Conservation (phyloP, 148 eudicot genomes). For the Vaccinium corymbosum region DNA sequence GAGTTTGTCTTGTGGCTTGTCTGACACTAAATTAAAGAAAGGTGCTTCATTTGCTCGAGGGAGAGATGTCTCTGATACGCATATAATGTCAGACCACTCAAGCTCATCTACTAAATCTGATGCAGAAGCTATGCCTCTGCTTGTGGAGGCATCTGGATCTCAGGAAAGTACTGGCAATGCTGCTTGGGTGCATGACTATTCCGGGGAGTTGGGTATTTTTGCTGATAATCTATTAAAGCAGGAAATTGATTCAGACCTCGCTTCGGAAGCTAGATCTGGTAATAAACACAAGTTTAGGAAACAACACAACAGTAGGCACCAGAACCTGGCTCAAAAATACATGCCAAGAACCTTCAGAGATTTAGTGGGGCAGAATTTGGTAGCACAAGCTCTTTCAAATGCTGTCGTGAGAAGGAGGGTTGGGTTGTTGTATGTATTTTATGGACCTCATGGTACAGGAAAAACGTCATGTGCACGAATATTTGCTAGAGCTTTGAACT, state of each 20-base stretch:
- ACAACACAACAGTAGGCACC: slow-evolving; percentile 51
- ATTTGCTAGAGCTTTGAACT: slow-evolving; percentile 88
- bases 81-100: slow-evolving; percentile 47
- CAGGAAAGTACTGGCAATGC: slow-evolving; percentile 60
- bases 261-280: slow-evolving; percentile 68
- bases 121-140: slow-evolving; percentile 67
- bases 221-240: slow-evolving; percentile 74
- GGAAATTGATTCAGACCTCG: slow-evolving; percentile 71
- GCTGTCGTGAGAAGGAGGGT: slow-evolving; percentile 72
- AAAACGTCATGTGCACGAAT: slow-evolving; percentile 88
- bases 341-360: slow-evolving; percentile 89
- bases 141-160: slow-evolving; percentile 69
- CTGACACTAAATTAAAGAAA: slow-evolving; percentile 67
- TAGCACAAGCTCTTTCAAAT: slow-evolving; percentile 84
- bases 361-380: slow-evolving; percentile 89
- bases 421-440: slow-evolving; percentile 73
- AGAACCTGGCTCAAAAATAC: slow-evolving; percentile 81
- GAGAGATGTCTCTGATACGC: slow-evolving; percentile 38
- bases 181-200: slow-evolving; percentile 90
- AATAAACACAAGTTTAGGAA: slow-evolving; percentile 39
- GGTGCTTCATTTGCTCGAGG: slow-evolving; percentile 41
- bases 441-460: slow-evolving; percentile 97
- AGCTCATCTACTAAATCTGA: slow-evolving; percentile 56
- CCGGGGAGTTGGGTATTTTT: slow-evolving; percentile 87
- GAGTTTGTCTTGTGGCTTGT: slow-evolving; percentile 90